Evolutionary conservation across 2,329 filamentous ascomycete genomes (phyloP).

Genomic region (Trichoderma pleuroti): DNA sequence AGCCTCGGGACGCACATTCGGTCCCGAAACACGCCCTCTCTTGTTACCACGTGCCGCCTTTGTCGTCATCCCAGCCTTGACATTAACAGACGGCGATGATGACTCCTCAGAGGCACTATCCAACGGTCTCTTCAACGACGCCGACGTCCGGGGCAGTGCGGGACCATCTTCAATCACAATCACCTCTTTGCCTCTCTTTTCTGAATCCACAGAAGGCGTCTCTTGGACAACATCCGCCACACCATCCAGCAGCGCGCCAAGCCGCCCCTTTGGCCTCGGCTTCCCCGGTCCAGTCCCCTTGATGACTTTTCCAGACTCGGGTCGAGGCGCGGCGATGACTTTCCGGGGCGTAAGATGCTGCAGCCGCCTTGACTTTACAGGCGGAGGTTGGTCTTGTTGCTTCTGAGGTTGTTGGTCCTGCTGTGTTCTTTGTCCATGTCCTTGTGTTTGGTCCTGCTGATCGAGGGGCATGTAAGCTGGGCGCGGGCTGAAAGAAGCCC

Average conservation of each 20-base stretch:
- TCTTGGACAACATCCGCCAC: conserved; percentile 15
- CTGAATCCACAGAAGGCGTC: neutral
- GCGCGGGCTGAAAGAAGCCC: conserved; percentile 28
- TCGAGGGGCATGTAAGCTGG: neutral
- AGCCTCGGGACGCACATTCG: conserved; percentile 48
- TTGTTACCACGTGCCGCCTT: conserved; percentile 28
- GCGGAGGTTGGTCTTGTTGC: neutral
- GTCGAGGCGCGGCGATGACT: conserved; percentile 17
- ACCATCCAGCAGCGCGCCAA: conserved; percentile 21
- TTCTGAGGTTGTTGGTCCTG: neutral
- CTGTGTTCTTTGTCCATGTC: neutral
- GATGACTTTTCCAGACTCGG: conserved; percentile 23
- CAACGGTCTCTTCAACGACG: neutral
- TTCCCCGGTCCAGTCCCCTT: conserved; percentile 23
- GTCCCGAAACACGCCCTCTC: conserved; percentile 43
- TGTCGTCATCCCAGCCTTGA: conserved; percentile 11
- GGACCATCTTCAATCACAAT: neutral
- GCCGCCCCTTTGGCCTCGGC: conserved; percentile 24
- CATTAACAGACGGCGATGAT: conserved; percentile 8
- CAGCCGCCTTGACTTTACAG: neutral
- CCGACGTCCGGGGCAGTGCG: neutral
- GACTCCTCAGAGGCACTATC: neutral
- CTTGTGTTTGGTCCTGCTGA: neutral
- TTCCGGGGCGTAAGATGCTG: conserved; percentile 21
- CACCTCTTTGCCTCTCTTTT: neutral